These are phyloP conservation scores for Penicillium sclerotiorum DNA, from an alignment of 2,329 filamentous ascomycete genomes.

Conservation along the genomic window DNA sequence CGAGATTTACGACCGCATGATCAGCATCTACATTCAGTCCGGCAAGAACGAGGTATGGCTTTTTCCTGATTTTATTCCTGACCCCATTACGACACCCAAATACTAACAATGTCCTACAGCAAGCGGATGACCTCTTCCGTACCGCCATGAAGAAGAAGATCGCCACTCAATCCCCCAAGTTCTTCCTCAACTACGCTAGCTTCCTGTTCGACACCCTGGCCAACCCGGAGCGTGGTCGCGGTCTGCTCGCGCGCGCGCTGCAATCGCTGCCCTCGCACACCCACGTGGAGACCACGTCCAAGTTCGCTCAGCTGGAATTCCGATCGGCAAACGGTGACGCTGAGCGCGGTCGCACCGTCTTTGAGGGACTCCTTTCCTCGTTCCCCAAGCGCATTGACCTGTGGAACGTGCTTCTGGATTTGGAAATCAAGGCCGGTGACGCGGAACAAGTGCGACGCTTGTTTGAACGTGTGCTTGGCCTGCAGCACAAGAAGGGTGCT, in stretches of 20 bases:
- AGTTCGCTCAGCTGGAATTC: conserved; percentile 92
- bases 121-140: conserved; percentile 88
- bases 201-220: conserved; percentile 79
- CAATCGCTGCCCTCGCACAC: conserved; percentile 75
- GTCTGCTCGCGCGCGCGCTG: conserved; percentile 77
- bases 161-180: conserved; percentile 67
- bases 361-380: conserved; percentile 80
- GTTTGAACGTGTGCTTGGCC: conserved; percentile 72
- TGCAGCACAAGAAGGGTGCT: conserved; percentile 46
- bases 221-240: conserved; percentile 72
- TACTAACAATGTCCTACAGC: conserved; percentile 54
- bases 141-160: conserved; percentile 89
- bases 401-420: conserved; percentile 88
- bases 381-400: conserved; percentile 90
- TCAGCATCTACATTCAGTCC: conserved; percentile 93
- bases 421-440: conserved; percentile 69
- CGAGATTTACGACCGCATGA: conserved; percentile 84
- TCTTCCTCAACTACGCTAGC: conserved; percentile 94
- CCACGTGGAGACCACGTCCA: conserved; percentile 75
- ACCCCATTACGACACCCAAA: not conserved
- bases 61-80: not conserved
- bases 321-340: conserved; percentile 77
- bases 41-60: conserved; percentile 78
- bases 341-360: conserved; percentile 91
- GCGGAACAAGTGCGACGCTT: conserved; percentile 70